Conservation (phyloP, 495 filamentous ascomycete genomes). For the Amphirosellinia nigrospora region DNA sequence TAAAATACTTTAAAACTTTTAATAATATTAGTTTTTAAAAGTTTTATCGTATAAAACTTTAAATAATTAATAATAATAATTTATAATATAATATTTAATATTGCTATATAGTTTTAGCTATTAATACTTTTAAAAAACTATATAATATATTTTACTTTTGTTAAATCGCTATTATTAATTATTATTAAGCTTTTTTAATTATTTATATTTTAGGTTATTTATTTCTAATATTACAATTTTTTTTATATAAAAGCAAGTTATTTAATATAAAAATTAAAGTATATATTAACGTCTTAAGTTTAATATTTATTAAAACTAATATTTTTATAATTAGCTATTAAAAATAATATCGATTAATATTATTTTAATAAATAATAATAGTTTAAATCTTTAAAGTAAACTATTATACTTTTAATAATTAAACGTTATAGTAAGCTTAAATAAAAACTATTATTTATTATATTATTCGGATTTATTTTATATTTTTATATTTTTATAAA, state of each 20-base stretch:
- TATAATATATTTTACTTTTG: no score
- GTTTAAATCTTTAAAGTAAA: no score
- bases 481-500: no score
- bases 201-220: no score
- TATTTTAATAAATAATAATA: neutral
- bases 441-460: no score
- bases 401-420: no score
- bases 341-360: neutral
- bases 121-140: no score
- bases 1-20: neutral
- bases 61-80: neutral
- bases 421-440: no score
- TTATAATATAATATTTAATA: neutral
- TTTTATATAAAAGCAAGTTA: conserved; percentile 8
- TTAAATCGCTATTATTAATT: no score
- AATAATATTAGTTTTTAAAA: neutral
- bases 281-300: conserved; percentile 1
- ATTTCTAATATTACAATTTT: neutral
- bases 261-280: conserved; percentile 4
- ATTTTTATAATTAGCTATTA: neutral
- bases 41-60: conserved; percentile 8
- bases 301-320: neutral
- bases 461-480: no score
- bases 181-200: no score
- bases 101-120: neutral